Base-by-base conservation (phyloP, 169 alveolate species). In the Cryptosporidium tyzzeri region DNA sequence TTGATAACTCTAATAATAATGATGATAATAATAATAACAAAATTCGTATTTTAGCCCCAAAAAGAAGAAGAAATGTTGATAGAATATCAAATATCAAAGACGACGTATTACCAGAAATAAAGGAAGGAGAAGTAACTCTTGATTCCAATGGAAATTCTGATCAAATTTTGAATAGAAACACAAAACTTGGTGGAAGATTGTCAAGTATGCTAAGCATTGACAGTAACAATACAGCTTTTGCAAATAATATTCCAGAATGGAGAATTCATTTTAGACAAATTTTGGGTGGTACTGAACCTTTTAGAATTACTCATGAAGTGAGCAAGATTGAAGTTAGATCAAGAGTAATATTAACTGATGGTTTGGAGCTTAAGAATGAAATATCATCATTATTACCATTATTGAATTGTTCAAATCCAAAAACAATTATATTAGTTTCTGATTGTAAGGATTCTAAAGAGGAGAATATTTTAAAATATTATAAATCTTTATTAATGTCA, bases 181-280 rank as follows among this genome's bases (percentile, higher is more conserved):
- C 62, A 39, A 69, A 69, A 29, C 33, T 12, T n/a, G 37, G 65
- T 21, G 44, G 23, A 10, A n/a, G 58, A 41, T 45, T 69, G 12
- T 16, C 26, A 26, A 45, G 29, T 14, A 69, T 41, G 31, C 10
- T 23, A 41, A 69, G 62, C 12, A 69, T 41, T 69, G 84, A 69
- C n/a, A 69, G 62, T 39, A 35, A 41, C 41, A 21, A 21, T 69
- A 14, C 62, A 1, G 58, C 39, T 33, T 16, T 7, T 1, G 23
- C 86, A 53, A 53, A 14, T 59, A 70, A 50, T n/a, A 23, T 80
- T 18, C 89, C 89, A 8, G 89, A 80, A 67, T 80, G 89, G 89
- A 59, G 89, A 41, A 41, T 80, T 16, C 89, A 80, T 29, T 65
- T 61, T 26, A 61, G 89, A 62, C 89, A 80, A 29, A 26, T 80